Conservation (phyloP, 2,329 filamentous ascomycete species). For the Beauveria sp. region DNA sequence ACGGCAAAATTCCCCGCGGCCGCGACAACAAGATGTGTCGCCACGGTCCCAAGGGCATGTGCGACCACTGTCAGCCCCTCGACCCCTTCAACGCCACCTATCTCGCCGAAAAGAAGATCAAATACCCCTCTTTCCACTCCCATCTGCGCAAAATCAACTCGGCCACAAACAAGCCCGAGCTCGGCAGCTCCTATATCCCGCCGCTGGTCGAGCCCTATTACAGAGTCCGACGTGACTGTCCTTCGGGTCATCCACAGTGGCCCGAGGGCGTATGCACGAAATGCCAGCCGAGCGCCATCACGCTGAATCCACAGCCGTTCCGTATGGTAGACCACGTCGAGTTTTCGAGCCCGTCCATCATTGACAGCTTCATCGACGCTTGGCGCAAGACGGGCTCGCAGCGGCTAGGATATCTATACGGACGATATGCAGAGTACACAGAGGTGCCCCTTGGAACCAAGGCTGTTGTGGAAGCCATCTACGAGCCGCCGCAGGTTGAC, state of each 20-base stretch:
- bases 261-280: constrained; percentile 97
- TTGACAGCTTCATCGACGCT: constrained; percentile 84
- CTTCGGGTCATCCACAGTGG: constrained; percentile 87
- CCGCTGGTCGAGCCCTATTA: constrained; percentile 90
- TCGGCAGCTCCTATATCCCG: constrained; percentile 91
- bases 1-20: constrained; percentile 79
- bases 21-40: constrained; percentile 90
- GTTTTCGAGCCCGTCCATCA: constrained; percentile 75
- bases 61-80: constrained; percentile 95
- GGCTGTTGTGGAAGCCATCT: constrained; percentile 93
- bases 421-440: constrained; percentile 80
- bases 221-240: constrained; percentile 80
- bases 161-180: constrained; percentile 91
- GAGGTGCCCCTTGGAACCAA: constrained; percentile 93
- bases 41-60: constrained; percentile 96
- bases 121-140: constrained; percentile 93
- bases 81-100: constrained; percentile 91
- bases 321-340: constrained; percentile 98
- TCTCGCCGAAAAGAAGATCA: constrained; percentile 93
- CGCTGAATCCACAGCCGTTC: constrained; percentile 84
- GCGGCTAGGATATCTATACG: constrained; percentile 84
- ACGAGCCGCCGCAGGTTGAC: constrained; percentile 86
- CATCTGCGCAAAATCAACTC: constrained; percentile 92
- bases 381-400: constrained; percentile 84
- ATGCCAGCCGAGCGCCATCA: constrained; percentile 95